These are phyloP conservation scores for Sungouiella thailandica DNA, from an alignment of 805 yeast genomes.

Conservation along the genomic window DNA sequence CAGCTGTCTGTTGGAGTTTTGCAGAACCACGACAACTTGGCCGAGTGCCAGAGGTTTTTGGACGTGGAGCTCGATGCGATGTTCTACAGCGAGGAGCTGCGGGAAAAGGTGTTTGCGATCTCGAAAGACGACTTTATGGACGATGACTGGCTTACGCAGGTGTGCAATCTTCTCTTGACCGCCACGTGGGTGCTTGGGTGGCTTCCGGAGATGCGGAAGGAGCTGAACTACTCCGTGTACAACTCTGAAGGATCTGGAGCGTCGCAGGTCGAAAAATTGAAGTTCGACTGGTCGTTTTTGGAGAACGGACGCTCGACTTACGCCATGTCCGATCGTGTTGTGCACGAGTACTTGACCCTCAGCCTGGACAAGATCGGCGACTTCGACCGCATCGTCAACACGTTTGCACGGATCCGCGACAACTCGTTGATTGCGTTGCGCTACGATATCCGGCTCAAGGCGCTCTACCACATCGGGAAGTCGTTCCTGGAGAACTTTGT, in stretches of 20 bases:
- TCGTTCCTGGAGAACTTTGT: slow-evolving; percentile 47
- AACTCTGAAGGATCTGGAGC: slow-evolving; percentile 14
- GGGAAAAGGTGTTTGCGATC: slow-evolving; percentile 24
- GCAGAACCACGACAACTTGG: slow-evolving; percentile 3
- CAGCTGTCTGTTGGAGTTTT: slow-evolving; percentile 17
- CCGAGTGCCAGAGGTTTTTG: too few species aligned
- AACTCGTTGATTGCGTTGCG: slow-evolving; percentile 46
- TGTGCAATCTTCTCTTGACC: slow-evolving; percentile 50
- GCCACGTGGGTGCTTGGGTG: slow-evolving; percentile 54
- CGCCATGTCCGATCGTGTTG: slow-evolving; percentile 16
- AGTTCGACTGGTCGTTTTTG: slow-evolving; percentile 38
- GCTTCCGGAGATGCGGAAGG: slow-evolving; percentile 51
- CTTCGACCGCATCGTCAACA: slow-evolving; percentile 33
- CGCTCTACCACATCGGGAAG: slow-evolving; percentile 46
- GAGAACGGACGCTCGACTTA: slow-evolving; percentile 31
- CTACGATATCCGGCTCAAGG: slow-evolving; percentile 51
- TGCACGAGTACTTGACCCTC: slow-evolving; percentile 30
- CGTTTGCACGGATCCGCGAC: slow-evolving; percentile 31
- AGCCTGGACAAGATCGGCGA: slow-evolving; percentile 23
- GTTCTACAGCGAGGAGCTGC: slow-evolving; percentile 16
- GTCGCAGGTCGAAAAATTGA: slow-evolving; percentile 27
- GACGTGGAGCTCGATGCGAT: slow-evolving; percentile 27
- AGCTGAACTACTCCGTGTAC: slow-evolving; percentile 23
- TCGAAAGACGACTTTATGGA: slow-evolving; percentile 53
- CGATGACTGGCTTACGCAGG: slow-evolving; percentile 43